Evolutionary conservation across 768 basidiomycete species (phyloP).

Genomic region (Mycena olivaceomarginata): DNA sequence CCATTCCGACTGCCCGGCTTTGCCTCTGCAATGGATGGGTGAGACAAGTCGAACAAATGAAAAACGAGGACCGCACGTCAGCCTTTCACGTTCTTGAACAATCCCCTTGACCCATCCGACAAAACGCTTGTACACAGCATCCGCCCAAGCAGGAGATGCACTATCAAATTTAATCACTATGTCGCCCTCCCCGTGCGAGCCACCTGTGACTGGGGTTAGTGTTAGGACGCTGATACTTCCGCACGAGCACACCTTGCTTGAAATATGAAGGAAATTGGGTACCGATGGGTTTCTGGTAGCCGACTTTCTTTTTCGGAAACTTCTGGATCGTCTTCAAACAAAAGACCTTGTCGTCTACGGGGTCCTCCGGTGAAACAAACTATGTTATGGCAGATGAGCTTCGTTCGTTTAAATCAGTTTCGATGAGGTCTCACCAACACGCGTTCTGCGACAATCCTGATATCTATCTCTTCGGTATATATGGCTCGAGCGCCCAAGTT

Average conservation of each 20-base stretch:
- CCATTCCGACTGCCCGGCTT: conserved; percentile 12
- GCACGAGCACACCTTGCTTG: conserved; percentile 25
- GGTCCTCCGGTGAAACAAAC: conserved; percentile 8
- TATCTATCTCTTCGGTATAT: conserved; percentile 31
- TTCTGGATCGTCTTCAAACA: conserved; percentile 26
- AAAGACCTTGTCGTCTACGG: conserved; percentile 13
- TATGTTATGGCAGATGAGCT: neutral
- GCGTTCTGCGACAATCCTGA: neutral
- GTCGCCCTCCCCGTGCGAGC: conserved; percentile 36
- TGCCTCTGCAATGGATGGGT: neutral
- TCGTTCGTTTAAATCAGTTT: neutral
- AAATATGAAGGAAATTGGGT: conserved; percentile 8
- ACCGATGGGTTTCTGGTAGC: conserved; percentile 12
- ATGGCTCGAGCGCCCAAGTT: conserved; percentile 17
- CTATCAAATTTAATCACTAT: conserved; percentile 47
- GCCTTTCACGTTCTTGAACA: neutral
- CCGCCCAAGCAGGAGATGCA: conserved; percentile 32
- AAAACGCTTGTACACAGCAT: conserved; percentile 31
- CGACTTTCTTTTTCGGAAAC: neutral
- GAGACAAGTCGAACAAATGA: neutral
- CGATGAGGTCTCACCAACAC: conserved; percentile 2
- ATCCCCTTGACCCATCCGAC: conserved; percentile 22
- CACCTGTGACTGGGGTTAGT: conserved; percentile 31
- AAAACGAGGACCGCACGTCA: conserved; percentile 14
- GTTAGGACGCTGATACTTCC: neutral